Conservation (phyloP, 441 rosid species). For the Syzygium syzygioides region DNA sequence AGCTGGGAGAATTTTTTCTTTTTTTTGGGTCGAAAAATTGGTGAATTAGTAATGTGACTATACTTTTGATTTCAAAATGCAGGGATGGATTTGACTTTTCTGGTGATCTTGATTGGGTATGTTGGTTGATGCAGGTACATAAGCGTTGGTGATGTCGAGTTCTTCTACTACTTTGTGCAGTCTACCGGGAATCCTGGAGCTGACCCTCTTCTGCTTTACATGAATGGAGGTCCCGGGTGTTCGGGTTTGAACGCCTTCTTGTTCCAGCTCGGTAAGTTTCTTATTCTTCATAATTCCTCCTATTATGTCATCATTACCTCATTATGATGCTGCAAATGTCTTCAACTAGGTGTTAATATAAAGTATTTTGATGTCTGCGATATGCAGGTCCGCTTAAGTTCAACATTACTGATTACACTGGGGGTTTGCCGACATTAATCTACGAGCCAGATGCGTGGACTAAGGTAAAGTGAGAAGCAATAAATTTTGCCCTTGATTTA, state of each 20-base stretch:
- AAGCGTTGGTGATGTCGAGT: slow-evolving; percentile 1
- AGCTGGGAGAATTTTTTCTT: neutral
- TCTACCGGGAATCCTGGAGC: slow-evolving; percentile 4
- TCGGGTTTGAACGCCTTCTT: slow-evolving; percentile 7
- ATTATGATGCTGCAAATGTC: neutral
- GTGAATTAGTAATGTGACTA: neutral
- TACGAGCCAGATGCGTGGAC: slow-evolving; percentile 25
- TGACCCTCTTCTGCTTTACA: slow-evolving; percentile 9
- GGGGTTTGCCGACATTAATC: slow-evolving; percentile 21
- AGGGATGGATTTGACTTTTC: neutral
- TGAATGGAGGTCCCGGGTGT: slow-evolving; percentile 16
- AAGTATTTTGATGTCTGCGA: neutral
- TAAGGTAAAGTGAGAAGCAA: slow-evolving; percentile 1
- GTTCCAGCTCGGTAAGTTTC: neutral
- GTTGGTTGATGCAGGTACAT: neutral
- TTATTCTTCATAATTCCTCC: neutral
- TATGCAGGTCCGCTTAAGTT: slow-evolving; percentile 6
- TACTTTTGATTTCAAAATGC: neutral
- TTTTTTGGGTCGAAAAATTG: too few species aligned
- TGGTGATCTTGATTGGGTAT: neutral
- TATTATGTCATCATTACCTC: too few species aligned
- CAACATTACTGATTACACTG: slow-evolving; percentile 8
- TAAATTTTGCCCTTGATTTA: neutral
- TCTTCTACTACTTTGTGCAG: slow-evolving; percentile 1
- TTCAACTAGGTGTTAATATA: neutral